Base-by-base conservation (phyloP, 495 filamentous ascomycete species). In the Lasiosphaeria hispida region DNA sequence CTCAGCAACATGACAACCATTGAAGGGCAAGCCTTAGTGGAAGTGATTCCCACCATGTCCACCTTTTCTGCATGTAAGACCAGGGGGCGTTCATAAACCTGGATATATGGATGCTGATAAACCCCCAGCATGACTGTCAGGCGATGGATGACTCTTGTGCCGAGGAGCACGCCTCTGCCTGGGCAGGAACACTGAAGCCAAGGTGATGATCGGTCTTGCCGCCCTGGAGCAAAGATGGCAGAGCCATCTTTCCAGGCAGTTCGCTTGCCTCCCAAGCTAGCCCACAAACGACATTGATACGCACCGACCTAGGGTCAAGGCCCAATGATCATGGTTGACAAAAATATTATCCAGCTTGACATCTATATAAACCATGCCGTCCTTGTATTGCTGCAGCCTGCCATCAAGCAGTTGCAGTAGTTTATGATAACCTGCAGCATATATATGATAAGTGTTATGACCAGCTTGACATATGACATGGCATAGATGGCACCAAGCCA, bases 401-500 rank as follows among this genome's bases (percentile, higher is more conserved):
- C 72, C 1, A 92, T 97, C 38, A 87, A 91, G 59, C 86, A 78
- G 40, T 88, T 86, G 64, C 82, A 79, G 63, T 87, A 90, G 73
- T 96, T 96, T 57, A 86, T 76, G 63, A 81, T 80, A 9, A 85
- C 85, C 74, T 96, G 92, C 14, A 92, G 92, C 35, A 87, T 80
- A 69, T 96, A 97, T 70, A 96, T 97, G 61, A 94, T 76, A 2
- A 93, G 67, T 0, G 89, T 93, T 51, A 93, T 80, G 23, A 90
- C 61, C 15, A 97, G 75, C 69, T 97, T 96, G 23, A 30, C 23
- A 30, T 30, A 30, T 5, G 5, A 30, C 23, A 30, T 5, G 23
- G 23, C 23, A 30, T 30, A 30, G 23, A 30, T 30, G 23, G 23
- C 23, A 30, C 5, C 23, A 30, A 30, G 23, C 23, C 23, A 30